These are phyloP conservation scores for Phyllosticta ampelicida DNA, from an alignment of 2,329 filamentous ascomycete species.

Conservation along the genomic window DNA sequence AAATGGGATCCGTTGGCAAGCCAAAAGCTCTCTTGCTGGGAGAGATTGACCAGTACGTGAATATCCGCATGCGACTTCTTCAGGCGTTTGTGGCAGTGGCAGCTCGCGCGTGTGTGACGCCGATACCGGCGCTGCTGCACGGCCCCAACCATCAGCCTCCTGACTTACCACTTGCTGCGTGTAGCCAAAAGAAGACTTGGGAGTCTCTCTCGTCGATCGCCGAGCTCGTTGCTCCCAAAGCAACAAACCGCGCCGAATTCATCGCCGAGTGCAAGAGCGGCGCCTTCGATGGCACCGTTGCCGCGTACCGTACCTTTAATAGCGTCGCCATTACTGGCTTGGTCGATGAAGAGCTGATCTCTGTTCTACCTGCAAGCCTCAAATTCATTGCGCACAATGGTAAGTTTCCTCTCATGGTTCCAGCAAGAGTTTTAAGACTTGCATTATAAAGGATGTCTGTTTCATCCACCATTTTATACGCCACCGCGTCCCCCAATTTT, in stretches of 20 bases:
- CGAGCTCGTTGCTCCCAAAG: slow-evolving; percentile 51
- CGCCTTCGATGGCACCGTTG: slow-evolving; percentile 52
- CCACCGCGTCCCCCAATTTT: not conserved
- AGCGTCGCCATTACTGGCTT: slow-evolving; percentile 55
- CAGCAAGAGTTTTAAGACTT: not conserved
- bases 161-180: not conserved
- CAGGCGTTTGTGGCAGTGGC: not conserved
- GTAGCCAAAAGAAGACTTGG: slow-evolving; percentile 58
- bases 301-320: slow-evolving; percentile 60
- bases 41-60: slow-evolving; percentile 50
- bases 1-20: slow-evolving; percentile 27
- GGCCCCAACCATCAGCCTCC: not conserved
- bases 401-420: slow-evolving; percentile 23
- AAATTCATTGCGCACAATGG: slow-evolving; percentile 34
- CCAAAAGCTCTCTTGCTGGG: slow-evolving; percentile 55
- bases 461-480: not conserved
- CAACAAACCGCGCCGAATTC: slow-evolving; percentile 56
- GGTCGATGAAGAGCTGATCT: slow-evolving; percentile 60
- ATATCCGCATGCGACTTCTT: not conserved
- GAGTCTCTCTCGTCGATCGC: slow-evolving; percentile 49
- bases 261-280: slow-evolving; percentile 56
- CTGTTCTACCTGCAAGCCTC: slow-evolving; percentile 30
- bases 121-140: not conserved
- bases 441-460: not conserved
- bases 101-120: not conserved